phyloP scores from a whole-genome alignment of 768 basidiomycete genomes.

The Tulasnella sp. region DNA sequence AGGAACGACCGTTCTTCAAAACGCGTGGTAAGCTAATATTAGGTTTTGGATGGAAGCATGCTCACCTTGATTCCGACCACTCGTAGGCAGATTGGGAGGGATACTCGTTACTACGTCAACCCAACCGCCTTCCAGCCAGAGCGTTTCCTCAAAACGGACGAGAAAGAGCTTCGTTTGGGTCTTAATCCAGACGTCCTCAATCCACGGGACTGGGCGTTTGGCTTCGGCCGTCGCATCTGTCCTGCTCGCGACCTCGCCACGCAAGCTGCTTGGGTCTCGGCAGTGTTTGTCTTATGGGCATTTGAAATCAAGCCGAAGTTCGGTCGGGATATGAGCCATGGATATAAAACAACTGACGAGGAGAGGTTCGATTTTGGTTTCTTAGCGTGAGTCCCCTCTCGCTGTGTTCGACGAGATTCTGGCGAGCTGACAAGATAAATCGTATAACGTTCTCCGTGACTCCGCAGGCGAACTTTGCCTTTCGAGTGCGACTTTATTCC shows the following conservation, averaged over 20 bases:
- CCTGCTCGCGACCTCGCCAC: conserved; percentile 1
- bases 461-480: background rate
- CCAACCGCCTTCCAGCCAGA: background rate
- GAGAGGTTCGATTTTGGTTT: background rate
- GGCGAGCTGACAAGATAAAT: too few species aligned
- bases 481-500: background rate
- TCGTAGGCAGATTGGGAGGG: background rate
- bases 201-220: background rate
- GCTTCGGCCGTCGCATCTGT: conserved; percentile 3
- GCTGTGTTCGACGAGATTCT: too few species aligned
- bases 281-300: background rate
- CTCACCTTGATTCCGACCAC: background rate
- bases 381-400: background rate
- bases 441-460: background rate
- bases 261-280: background rate
- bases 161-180: background rate
- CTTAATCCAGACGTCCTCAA: background rate
- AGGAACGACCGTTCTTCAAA: conserved; percentile 2
- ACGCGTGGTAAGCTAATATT: background rate
- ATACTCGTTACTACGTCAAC: background rate
- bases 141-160: background rate
- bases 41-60: background rate
- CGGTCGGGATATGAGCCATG: background rate
- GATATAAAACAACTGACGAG: background rate
- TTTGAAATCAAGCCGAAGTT: background rate